A percentile compares a stretch with the other conserved stretches of the same genome.
phyloP scores from a whole-genome alignment of 192 early-diverging fungal species.

The Backusella australiensis region DNA sequence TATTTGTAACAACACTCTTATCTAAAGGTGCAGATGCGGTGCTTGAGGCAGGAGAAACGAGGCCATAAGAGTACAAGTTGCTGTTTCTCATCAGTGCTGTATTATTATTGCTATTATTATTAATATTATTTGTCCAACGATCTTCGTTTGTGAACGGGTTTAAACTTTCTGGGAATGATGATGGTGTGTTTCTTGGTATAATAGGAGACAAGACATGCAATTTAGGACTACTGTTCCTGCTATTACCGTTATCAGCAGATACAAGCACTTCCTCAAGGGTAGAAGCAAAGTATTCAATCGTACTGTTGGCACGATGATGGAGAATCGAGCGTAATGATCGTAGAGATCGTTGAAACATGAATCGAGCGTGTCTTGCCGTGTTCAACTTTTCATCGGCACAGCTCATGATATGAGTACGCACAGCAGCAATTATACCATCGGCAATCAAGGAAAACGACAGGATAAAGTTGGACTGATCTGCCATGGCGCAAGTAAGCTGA shows the following conservation, averaged over 20 bases:
- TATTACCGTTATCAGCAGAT: background rate
- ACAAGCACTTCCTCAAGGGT: background rate
- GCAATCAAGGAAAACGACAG: slow-evolving; percentile 4
- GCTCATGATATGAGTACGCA: slow-evolving; percentile 11
- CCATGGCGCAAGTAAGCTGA: slow-evolving; percentile 20
- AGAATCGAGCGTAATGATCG: slow-evolving; percentile 12
- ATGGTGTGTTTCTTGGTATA: background rate
- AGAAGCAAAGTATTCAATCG: background rate
- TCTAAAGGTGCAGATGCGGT: slow-evolving; percentile 3
- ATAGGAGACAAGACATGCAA: slow-evolving; percentile 2
- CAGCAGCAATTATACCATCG: slow-evolving; percentile 1
- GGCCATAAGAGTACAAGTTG: background rate
- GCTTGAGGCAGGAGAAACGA: slow-evolving; percentile 6
- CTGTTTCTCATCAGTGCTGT: background rate
- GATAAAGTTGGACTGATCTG: slow-evolving; percentile 17
- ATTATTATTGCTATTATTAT: background rate
- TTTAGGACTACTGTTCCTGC: slow-evolving; percentile 1
- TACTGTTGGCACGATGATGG: background rate
- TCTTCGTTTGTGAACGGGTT: background rate
- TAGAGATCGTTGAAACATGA: slow-evolving; percentile 23
- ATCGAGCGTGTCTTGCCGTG: slow-evolving; percentile 10
- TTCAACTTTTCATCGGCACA: background rate
- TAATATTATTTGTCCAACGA: background rate
- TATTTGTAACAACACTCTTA: background rate
- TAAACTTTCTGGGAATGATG: background rate